These are phyloP conservation scores for Primulina huaijiensis DNA, from an alignment of 257 asterid genomes.

Conservation along the genomic window DNA sequence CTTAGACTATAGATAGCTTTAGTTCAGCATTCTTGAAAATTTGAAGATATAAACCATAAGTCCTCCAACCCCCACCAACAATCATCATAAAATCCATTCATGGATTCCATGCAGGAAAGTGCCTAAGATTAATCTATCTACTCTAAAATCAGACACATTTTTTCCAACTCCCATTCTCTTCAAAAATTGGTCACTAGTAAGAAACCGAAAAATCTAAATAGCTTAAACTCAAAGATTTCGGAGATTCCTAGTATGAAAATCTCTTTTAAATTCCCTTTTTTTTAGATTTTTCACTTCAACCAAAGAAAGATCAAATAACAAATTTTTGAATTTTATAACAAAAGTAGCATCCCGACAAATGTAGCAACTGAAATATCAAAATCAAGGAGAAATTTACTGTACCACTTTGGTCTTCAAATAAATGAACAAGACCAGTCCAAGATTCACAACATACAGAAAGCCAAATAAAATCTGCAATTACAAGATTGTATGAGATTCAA, in stretches of 20 bases:
- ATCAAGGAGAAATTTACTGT: slow-evolving; percentile 27
- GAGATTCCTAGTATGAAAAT: slow-evolving; percentile 4
- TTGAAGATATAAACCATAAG: not conserved
- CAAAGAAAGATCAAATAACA: not conserved
- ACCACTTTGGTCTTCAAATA: slow-evolving; percentile 88
- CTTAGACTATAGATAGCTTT: not conserved
- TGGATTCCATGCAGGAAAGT: not conserved
- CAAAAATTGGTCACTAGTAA: not conserved
- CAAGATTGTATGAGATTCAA: slow-evolving; percentile 22
- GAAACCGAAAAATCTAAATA: not conserved
- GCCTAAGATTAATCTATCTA: not conserved
- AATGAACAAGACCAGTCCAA: slow-evolving; percentile 68
- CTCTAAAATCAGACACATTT: not conserved
- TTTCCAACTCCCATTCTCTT: not conserved
- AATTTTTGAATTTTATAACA: not conserved
- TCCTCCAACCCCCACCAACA: not conserved
- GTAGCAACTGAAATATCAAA: not conserved
- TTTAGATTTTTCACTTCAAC: slow-evolving; percentile 13
- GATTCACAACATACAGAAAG: slow-evolving; percentile 70
- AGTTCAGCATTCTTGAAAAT: not conserved
- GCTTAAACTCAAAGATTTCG: not conserved
- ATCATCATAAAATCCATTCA: not conserved
- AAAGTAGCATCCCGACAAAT: slow-evolving; percentile 4
- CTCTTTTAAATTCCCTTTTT: not conserved
- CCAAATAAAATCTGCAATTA: slow-evolving; percentile 79